These are phyloP conservation scores for Mucor mucedo DNA, from an alignment of 371 early-diverging fungal genomes.

Conservation along the genomic window DNA sequence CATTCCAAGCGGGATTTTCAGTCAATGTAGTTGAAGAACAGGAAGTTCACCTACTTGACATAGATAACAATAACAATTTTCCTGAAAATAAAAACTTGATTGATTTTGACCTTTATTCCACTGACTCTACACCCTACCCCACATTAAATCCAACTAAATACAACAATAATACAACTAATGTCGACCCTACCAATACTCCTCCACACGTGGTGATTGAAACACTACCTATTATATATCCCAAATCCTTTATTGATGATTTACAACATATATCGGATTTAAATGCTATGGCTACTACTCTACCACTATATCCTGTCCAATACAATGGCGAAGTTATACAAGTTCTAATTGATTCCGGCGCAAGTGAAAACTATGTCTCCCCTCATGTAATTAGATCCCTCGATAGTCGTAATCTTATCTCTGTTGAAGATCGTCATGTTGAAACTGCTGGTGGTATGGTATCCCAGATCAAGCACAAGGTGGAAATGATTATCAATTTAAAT, in stretches of 20 bases:
- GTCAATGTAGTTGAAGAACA: too few species aligned
- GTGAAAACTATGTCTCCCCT: slow-evolving; percentile 4
- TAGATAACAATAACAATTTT: too few species aligned
- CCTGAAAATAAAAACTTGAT: too few species aligned
- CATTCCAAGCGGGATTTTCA: too few species aligned
- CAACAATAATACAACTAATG: too few species aligned
- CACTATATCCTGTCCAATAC: not conserved
- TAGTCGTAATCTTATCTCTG: not conserved
- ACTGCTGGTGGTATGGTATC: slow-evolving; percentile 9
- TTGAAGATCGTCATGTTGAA: slow-evolving; percentile 5
- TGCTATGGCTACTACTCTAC: not conserved
- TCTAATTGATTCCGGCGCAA: slow-evolving; percentile 8
- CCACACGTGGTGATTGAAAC: too few species aligned
- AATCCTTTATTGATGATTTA: not conserved
- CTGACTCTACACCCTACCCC: too few species aligned
- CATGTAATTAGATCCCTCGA: not conserved
- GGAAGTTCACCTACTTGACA: too few species aligned
- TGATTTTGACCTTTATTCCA: too few species aligned
- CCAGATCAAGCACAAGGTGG: slow-evolving; percentile 8
- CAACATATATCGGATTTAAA: not conserved
- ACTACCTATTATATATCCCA: slow-evolving; percentile 3
- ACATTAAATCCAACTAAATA: too few species aligned
- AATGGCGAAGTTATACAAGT: not conserved
- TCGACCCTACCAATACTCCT: too few species aligned
- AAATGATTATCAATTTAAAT: not conserved